Evolutionary conservation across 495 filamentous ascomycete species (phyloP).

Genomic region (Penicillium egyptiacum): DNA sequence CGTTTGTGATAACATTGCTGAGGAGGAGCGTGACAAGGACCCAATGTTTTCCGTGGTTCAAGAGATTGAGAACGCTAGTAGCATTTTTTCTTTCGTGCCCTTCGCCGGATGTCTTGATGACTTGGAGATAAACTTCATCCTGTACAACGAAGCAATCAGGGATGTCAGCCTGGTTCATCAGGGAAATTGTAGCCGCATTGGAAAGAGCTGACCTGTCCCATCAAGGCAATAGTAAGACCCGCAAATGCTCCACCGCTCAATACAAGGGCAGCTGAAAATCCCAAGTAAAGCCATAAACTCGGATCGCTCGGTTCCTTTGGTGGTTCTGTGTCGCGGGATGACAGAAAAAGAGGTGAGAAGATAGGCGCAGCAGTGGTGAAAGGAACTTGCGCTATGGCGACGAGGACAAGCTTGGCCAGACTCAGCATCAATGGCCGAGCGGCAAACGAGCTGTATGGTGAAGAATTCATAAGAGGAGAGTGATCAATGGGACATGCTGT

Average conservation of each 20-base stretch:
- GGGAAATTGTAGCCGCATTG: slow-evolving; percentile 18
- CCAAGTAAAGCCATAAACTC: slow-evolving; percentile 68
- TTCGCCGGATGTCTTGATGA: slow-evolving; percentile 84
- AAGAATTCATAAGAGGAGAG: slow-evolving; percentile 33
- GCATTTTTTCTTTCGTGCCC: slow-evolving; percentile 79
- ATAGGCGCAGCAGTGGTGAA: slow-evolving; percentile 44
- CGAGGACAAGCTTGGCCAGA: slow-evolving; percentile 49
- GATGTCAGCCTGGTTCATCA: neutral
- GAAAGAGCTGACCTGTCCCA: slow-evolving; percentile 41
- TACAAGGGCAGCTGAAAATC: slow-evolving; percentile 70
- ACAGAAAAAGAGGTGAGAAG: slow-evolving; percentile 25
- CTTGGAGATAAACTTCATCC: slow-evolving; percentile 96
- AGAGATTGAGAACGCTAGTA: slow-evolving; percentile 70
- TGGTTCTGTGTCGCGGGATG: slow-evolving; percentile 25
- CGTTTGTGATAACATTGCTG: slow-evolving; percentile 97
- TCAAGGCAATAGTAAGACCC: slow-evolving; percentile 87
- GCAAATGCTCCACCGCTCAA: slow-evolving; percentile 92
- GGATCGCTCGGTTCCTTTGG: slow-evolving; percentile 51
- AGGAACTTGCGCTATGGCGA: slow-evolving; percentile 46
- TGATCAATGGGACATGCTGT: slow-evolving; percentile 5
- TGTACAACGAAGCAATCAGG: slow-evolving; percentile 36
- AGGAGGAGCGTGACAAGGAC: slow-evolving; percentile 94
- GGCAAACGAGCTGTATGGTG: slow-evolving; percentile 36
- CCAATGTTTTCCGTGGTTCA: slow-evolving; percentile 95
- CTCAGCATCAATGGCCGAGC: slow-evolving; percentile 47